Evolutionary conservation across 2,329 filamentous ascomycete species (phyloP).

Genomic region (Talaromyces piceae): DNA sequence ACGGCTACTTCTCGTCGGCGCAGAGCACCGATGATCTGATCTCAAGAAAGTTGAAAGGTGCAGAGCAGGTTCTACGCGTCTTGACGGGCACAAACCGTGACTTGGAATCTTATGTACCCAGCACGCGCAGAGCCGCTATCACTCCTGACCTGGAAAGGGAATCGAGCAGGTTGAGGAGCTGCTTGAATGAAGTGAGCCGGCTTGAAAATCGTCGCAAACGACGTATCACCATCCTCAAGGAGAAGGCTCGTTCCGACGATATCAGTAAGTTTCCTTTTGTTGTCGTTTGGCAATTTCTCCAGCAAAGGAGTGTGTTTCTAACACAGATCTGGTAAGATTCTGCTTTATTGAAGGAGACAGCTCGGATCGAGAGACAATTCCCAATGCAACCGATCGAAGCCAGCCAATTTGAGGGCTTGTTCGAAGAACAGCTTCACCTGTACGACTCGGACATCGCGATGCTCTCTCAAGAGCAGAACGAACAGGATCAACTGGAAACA

Average conservation of each 20-base stretch:
- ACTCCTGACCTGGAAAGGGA: slow-evolving; percentile 74
- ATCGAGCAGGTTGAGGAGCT: slow-evolving; percentile 66
- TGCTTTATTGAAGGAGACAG: slow-evolving; percentile 74
- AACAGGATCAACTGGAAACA: slow-evolving; percentile 65
- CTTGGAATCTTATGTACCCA: slow-evolving; percentile 83
- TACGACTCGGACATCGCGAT: slow-evolving; percentile 74
- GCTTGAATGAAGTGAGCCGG: slow-evolving; percentile 75
- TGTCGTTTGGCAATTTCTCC: background rate
- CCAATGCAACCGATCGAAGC: slow-evolving; percentile 78
- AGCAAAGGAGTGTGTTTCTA: background rate
- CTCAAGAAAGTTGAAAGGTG: slow-evolving; percentile 68
- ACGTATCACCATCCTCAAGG: slow-evolving; percentile 69
- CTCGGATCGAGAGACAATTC: slow-evolving; percentile 75
- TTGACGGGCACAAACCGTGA: slow-evolving; percentile 72
- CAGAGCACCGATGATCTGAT: slow-evolving; percentile 62
- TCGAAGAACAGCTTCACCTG: slow-evolving; percentile 69
- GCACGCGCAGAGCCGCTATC: slow-evolving; percentile 69
- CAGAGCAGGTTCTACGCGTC: slow-evolving; percentile 66
- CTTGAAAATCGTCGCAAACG: slow-evolving; percentile 73
- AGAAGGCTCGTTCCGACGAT: slow-evolving; percentile 78
- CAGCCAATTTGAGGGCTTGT: slow-evolving; percentile 86
- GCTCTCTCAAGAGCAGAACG: slow-evolving; percentile 61
- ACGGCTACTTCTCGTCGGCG: slow-evolving; percentile 73
- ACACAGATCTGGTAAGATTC: slow-evolving; percentile 45
- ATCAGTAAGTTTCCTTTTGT: slow-evolving; percentile 51